Evolutionary conservation across 192 early-diverging fungal species (phyloP), one percentile per base, ranked within the genome.

Genomic region (Dissophora ornata): DNA sequence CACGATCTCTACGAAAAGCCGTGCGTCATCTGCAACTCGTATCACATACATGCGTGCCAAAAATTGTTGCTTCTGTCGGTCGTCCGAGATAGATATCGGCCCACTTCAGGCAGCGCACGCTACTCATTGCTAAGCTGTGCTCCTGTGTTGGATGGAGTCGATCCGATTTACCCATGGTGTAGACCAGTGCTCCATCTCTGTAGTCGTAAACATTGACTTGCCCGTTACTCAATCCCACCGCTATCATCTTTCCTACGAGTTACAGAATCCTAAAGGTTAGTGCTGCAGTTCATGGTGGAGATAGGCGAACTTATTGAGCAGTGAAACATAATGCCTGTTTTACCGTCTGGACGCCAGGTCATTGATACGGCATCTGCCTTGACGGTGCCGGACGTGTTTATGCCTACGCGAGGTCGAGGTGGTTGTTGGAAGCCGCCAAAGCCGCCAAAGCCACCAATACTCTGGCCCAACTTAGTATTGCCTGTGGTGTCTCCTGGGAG

Each of bases 271-370:
- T 42, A 15, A 19, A 0, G 10, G 12, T 51, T 25, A 32, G 19
- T n/a, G n/a, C n/a, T n/a, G n/a, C n/a, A n/a, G n/a, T n/a, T n/a
- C n/a, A n/a, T n/a, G n/a, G n/a, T n/a, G n/a, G n/a, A n/a, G n/a
- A n/a, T n/a, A n/a, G n/a, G n/a, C n/a, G n/a, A n/a, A n/a, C n/a
- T n/a, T n/a, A 25, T 15, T 11, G 18, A 38, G 4, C 34, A 8
- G 34, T 1, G 15, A 3, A 4, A n/a, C 29, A 33, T 18, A 8
- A 9, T 18, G 44, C 9, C 5, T n/a, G 13, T 36, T 36, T 55
- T 62, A 47, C 70, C 70, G 50, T 74, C 70, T 34, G 70, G 70
- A 16, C 62, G 61, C 70, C 70, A 74, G 44, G 70, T 48, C 22
- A 74, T 36, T 3, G 70, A 74, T 29, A 65, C 48, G n/a, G 49